Evolutionary conservation across 208 protist genomes (phyloP).

Genomic region (Crithidia expoeki): DNA sequence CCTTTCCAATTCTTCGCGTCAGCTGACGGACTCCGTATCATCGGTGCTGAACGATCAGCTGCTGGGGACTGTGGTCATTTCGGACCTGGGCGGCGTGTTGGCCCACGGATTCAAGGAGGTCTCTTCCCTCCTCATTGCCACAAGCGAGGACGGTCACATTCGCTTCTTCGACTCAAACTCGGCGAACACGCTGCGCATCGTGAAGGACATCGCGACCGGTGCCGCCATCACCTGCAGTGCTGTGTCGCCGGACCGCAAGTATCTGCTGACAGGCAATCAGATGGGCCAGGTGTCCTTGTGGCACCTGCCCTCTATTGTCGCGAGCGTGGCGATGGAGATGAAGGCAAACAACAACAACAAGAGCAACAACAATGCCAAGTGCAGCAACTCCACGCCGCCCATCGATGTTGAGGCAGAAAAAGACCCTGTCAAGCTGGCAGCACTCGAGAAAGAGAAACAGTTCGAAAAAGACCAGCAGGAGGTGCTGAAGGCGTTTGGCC

Average conservation of each 20-base stretch:
- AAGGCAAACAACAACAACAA: conserved; percentile 14
- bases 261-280: conserved; percentile 82
- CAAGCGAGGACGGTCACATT: conserved; percentile 85
- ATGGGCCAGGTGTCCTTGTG: conserved; percentile 84
- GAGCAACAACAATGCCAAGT: neutral
- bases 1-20: conserved; percentile 20
- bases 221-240: conserved; percentile 84
- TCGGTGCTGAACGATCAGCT: conserved; percentile 29
- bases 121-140: conserved; percentile 51
- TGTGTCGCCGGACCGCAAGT: conserved; percentile 66
- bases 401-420: conserved; percentile 3
- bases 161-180: conserved; percentile 77
- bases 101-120: conserved; percentile 35
- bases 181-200: conserved; percentile 48
- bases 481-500: conserved; percentile 38
- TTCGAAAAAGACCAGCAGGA: conserved; percentile 1
- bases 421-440: conserved; percentile 3
- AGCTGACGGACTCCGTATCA: conserved; percentile 16
- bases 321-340: conserved; percentile 48
- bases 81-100: conserved; percentile 8
- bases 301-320: conserved; percentile 82
- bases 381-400: neutral
- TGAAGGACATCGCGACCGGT: conserved; percentile 76
- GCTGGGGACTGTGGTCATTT: conserved; percentile 19
- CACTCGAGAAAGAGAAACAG: conserved; percentile 15